phyloP scores from a whole-genome alignment of 2,329 filamentous ascomycete genomes.

The Neonectria hederae region DNA sequence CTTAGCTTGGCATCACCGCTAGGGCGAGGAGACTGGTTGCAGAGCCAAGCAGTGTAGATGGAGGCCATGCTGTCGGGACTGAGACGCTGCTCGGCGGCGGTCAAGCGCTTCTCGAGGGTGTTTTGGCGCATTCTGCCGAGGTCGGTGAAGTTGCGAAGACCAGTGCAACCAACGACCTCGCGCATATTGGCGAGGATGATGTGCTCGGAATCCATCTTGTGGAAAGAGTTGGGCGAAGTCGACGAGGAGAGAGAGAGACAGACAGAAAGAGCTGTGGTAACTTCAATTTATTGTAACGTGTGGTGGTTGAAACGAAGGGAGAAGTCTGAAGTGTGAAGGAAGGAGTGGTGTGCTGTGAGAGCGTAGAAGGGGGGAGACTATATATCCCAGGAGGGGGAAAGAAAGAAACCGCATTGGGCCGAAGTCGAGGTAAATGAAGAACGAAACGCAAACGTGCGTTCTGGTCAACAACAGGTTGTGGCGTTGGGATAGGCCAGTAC shows the following conservation, averaged over 20 bases:
- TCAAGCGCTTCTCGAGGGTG: conserved; percentile 37
- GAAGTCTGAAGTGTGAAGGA: background rate
- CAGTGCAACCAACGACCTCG: conserved; percentile 35
- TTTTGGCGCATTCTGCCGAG: conserved; percentile 39
- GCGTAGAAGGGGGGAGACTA: background rate
- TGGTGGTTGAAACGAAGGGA: background rate
- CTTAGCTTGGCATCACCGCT: background rate
- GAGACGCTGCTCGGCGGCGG: conserved; percentile 20
- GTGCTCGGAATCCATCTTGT: conserved; percentile 33
- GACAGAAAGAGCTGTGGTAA: no score
- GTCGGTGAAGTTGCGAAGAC: conserved; percentile 32
- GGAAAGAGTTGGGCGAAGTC: background rate
- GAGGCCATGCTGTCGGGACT: conserved; percentile 27
- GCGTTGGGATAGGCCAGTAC: background rate
- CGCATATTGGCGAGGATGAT: conserved; percentile 34
- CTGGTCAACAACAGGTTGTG: background rate
- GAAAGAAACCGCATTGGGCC: background rate
- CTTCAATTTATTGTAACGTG: background rate
- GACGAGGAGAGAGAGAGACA: background rate
- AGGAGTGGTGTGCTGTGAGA: background rate
- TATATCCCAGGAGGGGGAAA: background rate
- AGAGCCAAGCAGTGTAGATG: conserved; percentile 43
- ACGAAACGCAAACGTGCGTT: background rate
- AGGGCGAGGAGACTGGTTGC: conserved; percentile 21
- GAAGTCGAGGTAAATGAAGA: background rate